A percentile compares a stretch with the other conserved stretches of the same genome.
Evolutionary conservation across 345 rosid genomes (phyloP).

Genomic region (Rubroshorea leprosula): DNA sequence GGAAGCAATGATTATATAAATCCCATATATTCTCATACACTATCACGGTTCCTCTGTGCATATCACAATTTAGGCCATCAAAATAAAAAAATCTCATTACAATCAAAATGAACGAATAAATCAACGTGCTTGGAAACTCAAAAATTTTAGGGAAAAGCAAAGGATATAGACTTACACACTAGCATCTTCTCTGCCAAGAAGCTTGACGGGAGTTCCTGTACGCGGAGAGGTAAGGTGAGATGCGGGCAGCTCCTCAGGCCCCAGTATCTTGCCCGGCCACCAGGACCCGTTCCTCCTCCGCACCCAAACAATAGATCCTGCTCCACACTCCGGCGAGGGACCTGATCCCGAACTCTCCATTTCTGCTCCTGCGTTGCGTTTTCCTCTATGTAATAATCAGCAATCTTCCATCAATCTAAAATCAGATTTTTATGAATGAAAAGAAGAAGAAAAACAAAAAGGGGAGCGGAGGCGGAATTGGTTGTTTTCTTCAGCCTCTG

Average conservation of each 20-base stretch:
- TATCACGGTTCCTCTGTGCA: not conserved
- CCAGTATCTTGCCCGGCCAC: constrained; percentile 98
- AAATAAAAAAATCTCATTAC: constrained; percentile 1
- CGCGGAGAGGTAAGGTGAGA: constrained; percentile 79
- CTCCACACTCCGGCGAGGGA: constrained; percentile 42
- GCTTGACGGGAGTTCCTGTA: constrained; percentile 97
- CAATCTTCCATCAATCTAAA: constrained; percentile 2
- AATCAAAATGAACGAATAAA: no score
- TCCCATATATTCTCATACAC: not conserved
- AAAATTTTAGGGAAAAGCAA: no score
- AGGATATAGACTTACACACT: constrained; percentile 68
- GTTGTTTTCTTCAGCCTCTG: constrained; percentile 12
- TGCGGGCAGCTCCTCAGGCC: constrained; percentile 71
- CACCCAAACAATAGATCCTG: constrained; percentile 94
- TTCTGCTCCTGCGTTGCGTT: constrained; percentile 7
- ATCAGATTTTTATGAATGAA: not conserved
- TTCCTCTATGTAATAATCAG: constrained; percentile 13
- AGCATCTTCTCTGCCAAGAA: constrained; percentile 98
- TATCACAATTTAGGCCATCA: not conserved
- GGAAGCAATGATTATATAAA: no score
- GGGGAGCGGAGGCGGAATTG: not conserved
- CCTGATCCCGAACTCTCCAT: constrained; percentile 57
- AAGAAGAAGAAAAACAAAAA: not conserved
- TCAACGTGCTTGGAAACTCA: no score
- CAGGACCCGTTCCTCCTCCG: constrained; percentile 97